Evolutionary conservation across 78 protist species (phyloP), one percentile per base, ranked within the genome.

Genomic region (Reticulomyxa filosa): DNA sequence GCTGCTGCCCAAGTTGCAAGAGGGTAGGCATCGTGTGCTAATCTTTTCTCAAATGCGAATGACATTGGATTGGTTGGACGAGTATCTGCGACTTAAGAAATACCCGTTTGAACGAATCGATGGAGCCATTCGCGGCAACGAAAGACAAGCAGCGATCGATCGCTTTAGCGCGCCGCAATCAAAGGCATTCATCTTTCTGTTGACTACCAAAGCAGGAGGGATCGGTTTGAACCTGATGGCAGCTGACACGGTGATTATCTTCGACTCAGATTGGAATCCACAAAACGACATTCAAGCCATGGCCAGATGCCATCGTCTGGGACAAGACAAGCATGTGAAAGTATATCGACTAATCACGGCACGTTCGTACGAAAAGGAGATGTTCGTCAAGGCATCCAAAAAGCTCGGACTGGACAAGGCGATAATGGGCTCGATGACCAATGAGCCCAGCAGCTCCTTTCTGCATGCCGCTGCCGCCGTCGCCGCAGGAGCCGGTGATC

Each of bases 231-330:
- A 82, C 27, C 78, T 86, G 50, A 46, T 62, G 27, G 48, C 79
- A 0, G 92, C 92, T 2, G 53, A 74, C 38, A 62, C 65, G 7
- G 85, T 82, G 57, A 76, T 86, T 38, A 37, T 86, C 56, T 73
- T 76, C 69, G 92, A 86, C 63, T 2, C 30, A 23, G 80, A 73
- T 64, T 87, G 82, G 83, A 81, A 80, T 39, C 87, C 87, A 4
- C 74, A 70, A 37, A 75, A 56, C 53, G 85, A 81, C 70, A 4
- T 62, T 25, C 76, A 75, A 62, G 87, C 86, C 11, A 26, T 46
- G 46, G 63, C 71, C 20, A 30, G 83, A 4, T 65, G 78, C 35
- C 79, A 79, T 65, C 63, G 83, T 10, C 65, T 73, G 59, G 79
- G 83, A 11, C 8, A 17, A 10, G 17, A 42, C 50, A 42, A 17